Evolutionary conservation across 306 rosid genomes (phyloP), one percentile per base, ranked within the genome.

Genomic region (Prunus armeniaca): DNA sequence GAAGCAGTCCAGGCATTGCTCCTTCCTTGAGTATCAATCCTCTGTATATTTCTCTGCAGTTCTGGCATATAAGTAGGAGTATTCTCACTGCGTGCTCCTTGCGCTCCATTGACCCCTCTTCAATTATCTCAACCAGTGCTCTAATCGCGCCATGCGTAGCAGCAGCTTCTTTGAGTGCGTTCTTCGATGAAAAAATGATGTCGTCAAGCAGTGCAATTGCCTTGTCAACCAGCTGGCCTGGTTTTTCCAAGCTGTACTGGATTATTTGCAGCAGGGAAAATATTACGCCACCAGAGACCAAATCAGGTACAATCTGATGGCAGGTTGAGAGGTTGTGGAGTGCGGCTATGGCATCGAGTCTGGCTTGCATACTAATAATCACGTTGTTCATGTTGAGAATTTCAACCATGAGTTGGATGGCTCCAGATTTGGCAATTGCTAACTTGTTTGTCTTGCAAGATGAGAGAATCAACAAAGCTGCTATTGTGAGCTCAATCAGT

Each of bases 1-100:
- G 94, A 79, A 93, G 96, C 84, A 90, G 79, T 13, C 96, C 93
- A 0, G 94, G 96, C 91, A 93, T 87, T 27, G 85, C 94, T n/a
- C 97, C 97, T 62, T 89, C 94, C 76, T 85, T 81, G 75, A 93
- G 62, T 19, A 89, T 89, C 85, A 87, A 5, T 54, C 78, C 96
- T 82, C 94, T 80, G 80, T 89, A 93, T 51, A 76, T 93, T 38
- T 93, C 96, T 74, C 98, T 82, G 69, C 96, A 83, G 51, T 91
- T 90, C 71, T 83, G 85, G 76, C 96, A 90, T 77, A 93, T 76
- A 51, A 81, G 76, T 4, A 90, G 79, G 60, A 90, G 80, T 66
- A 93, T 84, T 46, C 90, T 79, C 61, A 85, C 91, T 10, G 98
- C 91, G 14, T 90, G 88, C 81, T 93, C 94, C 85, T 84, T 81